phyloP scores from a whole-genome alignment of 1,284 basidiomycete species.

The Moesziomyces globuligerus region DNA sequence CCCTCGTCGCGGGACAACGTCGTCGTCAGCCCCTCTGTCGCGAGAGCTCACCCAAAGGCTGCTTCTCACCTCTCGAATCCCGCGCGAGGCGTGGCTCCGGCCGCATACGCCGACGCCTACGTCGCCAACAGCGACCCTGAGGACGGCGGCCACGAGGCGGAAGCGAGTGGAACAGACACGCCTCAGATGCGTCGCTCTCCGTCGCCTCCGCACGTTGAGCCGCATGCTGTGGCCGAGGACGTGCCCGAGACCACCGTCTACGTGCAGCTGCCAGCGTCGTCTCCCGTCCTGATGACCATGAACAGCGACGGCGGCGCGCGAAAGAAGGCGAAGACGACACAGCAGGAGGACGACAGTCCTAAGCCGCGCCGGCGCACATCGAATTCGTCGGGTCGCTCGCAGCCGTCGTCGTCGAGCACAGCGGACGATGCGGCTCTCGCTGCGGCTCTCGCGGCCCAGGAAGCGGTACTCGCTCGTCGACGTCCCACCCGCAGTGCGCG shows the following conservation, averaged over 20 bases:
- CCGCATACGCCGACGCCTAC: background rate
- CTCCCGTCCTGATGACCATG: constrained; percentile 4
- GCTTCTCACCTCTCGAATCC: too few species aligned
- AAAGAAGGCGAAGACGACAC: constrained; percentile 10
- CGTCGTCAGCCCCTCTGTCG: background rate
- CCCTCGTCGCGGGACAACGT: constrained; percentile 18
- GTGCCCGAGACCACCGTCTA: constrained; percentile 8
- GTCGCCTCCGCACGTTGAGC: background rate
- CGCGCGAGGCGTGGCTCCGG: background rate
- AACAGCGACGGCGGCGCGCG: constrained; percentile 2
- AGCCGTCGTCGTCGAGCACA: background rate
- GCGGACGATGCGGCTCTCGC: constrained; percentile 40
- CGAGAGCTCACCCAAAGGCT: background rate
- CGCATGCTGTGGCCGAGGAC: background rate
- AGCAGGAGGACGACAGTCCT: constrained; percentile 4
- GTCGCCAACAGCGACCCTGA: constrained; percentile 27
- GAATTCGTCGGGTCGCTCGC: constrained; percentile 8
- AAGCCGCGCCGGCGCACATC: constrained; percentile 11
- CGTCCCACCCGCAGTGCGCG: constrained; percentile 21
- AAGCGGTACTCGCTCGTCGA: constrained; percentile 26
- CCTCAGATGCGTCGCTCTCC: constrained; percentile 4
- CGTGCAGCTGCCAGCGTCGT: constrained; percentile 22
- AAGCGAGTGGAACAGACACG: background rate
- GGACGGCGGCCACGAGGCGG: constrained; percentile 7
- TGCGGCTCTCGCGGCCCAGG: constrained; percentile 30